Base-by-base conservation (phyloP, 2,329 filamentous ascomycete genomes). In the Fusarium liriodendri region DNA sequence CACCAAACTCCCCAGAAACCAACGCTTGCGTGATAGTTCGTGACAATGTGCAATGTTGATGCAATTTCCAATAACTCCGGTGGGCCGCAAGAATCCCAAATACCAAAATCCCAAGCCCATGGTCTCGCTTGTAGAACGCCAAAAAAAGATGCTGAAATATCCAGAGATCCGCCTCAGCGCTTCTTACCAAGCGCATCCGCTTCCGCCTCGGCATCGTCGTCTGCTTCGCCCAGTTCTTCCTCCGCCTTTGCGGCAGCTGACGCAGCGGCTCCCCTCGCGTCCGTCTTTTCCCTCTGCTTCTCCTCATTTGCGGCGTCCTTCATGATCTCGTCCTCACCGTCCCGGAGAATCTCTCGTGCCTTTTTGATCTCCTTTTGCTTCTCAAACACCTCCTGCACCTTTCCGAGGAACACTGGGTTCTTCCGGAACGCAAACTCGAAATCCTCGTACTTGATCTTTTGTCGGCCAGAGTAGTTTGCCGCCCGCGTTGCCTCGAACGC, bases 401-500 rank as follows among this genome's bases (percentile, higher is more conserved):
- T 92, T 58, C 97, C 97, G 50, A 98, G 87, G 81, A 97, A 97
- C 68, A 90, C 87, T 10, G 94, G 92, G 79, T 98, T 97, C 73
- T 93, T 91, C 35, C 97, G 90, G 76, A 98, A 90, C 42, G 95
- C 95, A 83, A 97, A 99, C 80, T 97, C 95, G 85, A 99, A 98
- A 83, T 99, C 97, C 79, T 98, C 96, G 79, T 97, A 94, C 83
- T 99, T 99, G 84, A 99, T 95, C 85, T 99, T 99, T 79, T 97
- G 94, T 2, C 97, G 93, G 1, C 95, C 93, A 3, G 94, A 92
- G 83, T 97, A 94, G 82, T 94, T 92, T 1, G 97, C 97, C 62
- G 93, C 92, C 52, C 94, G 91, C 6, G 95, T 94, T 5, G 97
- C 96, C 80, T 95, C 93, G 85, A 97, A 97, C 84, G 94, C 96